phyloP scores from a whole-genome alignment of 345 rosid genomes.

The Trapa bicornis region DNA sequence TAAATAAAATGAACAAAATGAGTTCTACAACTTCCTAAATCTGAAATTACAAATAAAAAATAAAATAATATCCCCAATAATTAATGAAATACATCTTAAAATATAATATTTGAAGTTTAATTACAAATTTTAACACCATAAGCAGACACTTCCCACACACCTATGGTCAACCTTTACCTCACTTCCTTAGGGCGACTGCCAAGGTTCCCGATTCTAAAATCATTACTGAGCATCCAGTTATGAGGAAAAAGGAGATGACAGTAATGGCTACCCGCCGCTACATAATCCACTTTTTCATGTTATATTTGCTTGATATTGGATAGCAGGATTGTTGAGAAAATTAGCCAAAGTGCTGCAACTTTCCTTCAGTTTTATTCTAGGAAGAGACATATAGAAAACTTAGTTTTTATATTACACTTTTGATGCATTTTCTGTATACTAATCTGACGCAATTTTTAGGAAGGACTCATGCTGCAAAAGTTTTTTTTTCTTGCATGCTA shows the following conservation, averaged over 20 bases:
- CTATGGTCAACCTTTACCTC: conserved; percentile 85
- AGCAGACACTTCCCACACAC: conserved; percentile 67
- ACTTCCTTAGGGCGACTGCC: conserved; percentile 76
- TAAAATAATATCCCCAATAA: no score
- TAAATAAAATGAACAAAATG: no score
- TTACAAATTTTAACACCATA: conserved; percentile 19
- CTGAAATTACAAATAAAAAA: no score
- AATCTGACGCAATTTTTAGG: not conserved
- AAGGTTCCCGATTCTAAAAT: conserved; percentile 88
- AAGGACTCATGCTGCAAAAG: not conserved
- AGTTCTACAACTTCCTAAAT: no score
- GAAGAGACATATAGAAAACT: not conserved
- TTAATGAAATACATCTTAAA: no score
- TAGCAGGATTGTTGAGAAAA: not conserved
- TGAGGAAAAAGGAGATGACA: conserved; percentile 22
- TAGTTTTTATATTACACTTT: not conserved
- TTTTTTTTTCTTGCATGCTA: not conserved
- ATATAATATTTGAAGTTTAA: no score
- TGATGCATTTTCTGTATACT: not conserved
- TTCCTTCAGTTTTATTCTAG: not conserved
- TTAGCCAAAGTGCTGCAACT: not conserved
- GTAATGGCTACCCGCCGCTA: no score
- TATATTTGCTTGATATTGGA: not conserved
- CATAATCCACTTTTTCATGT: not conserved
- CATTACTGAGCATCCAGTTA: conserved; percentile 68